Base-by-base conservation (phyloP, 2,329 filamentous ascomycete genomes). In the Westerdykella aurantiaca region DNA sequence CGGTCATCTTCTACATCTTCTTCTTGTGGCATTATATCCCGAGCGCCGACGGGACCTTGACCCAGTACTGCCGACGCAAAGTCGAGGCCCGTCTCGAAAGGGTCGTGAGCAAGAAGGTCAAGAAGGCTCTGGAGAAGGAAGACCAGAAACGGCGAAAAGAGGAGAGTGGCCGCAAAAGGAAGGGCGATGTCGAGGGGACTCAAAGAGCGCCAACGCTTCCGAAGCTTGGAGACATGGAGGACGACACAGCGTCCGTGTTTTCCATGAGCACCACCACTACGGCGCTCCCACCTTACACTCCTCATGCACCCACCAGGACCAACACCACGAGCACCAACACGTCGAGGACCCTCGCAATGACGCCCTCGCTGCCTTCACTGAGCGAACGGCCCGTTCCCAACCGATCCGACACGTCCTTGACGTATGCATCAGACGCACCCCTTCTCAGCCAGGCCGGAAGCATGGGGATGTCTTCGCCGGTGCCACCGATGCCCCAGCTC, bases 1-100 rank as follows among this genome's bases (percentile, higher is more conserved):
- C 87, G 0, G 72, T 82, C 17, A 57, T 94, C 1, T 82, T 95
- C 47, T 97, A 95, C 68, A 68, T 95, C 31, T 80, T 88, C 57
- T 98, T 95, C 67, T 77, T 98, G 5, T 95, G 86, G 79, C 86
- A 93, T 67, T 93, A 91, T 69, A 91, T 98, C 48, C 89, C 90
- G 1, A 78, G 79, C 31, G 75, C 81, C 10, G 89, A 96, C 59
- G 88, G 88, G 5, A 83, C 86, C 6, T 75, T 98, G 23, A 81
- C 81, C 5, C 82, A 83, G 21, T 98, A 95, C 70, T 97, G 93
- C 64, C 85, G 87, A 49, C 84, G 89, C 37, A 97, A 97, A 72
- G 84, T 95, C 64, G 94, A 95, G 69, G 83, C 81, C 57, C 78
- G 89, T 53, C 76, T 98, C 53, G 85, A 85, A 60, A 82, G 82